Evolutionary conservation across 1,284 basidiomycete genomes (phyloP).

Genomic region (Ustilago loliicola): DNA sequence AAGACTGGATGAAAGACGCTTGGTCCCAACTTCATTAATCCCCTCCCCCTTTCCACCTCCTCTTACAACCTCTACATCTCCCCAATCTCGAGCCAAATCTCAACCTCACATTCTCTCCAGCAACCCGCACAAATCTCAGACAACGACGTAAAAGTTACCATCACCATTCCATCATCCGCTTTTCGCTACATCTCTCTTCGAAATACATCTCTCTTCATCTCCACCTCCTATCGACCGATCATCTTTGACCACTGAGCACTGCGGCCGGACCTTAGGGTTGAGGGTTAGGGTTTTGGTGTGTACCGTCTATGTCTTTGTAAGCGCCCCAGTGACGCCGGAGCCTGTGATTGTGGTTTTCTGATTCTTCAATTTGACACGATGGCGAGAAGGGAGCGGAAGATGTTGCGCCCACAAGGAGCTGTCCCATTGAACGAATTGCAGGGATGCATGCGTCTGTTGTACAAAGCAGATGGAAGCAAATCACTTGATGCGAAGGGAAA

Average conservation of each 20-base stretch:
- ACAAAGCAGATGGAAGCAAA: no score
- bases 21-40: slow-evolving; percentile 8
- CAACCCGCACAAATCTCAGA: no score
- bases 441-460: no score
- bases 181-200: background rate
- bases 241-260: background rate
- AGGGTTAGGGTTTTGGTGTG: background rate
- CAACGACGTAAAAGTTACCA: no score
- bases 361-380: no score
- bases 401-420: no score
- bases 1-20: slow-evolving; percentile 18
- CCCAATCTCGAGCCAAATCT: background rate
- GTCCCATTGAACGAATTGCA: no score
- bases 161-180: no score
- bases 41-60: background rate
- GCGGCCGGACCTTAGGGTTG: background rate
- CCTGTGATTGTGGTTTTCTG: no score
- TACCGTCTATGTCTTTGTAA: background rate
- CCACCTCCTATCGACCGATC: background rate
- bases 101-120: background rate
- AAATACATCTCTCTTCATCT: background rate
- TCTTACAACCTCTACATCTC: background rate
- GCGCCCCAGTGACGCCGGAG: no score
- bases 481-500: no score
- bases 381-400: no score